These are phyloP conservation scores for Drosera capensis DNA, from an alignment of 148 eudicot species.

Conservation along the genomic window DNA sequence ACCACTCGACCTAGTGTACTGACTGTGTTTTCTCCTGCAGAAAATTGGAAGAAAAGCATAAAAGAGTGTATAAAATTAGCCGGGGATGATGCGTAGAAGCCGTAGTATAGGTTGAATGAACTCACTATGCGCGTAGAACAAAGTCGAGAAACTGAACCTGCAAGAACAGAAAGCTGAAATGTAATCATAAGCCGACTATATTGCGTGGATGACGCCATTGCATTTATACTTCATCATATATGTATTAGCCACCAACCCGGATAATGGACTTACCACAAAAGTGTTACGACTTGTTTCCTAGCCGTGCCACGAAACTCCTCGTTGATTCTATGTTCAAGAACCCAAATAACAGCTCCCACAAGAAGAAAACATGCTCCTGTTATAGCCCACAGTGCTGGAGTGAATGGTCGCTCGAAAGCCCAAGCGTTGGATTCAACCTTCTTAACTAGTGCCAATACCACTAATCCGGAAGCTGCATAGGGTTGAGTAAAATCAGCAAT, in stretches of 20 bases:
- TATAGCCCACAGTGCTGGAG: slow-evolving; percentile 10
- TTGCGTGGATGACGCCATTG: background rate
- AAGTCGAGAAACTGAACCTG: slow-evolving; percentile 90
- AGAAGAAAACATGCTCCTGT: slow-evolving; percentile 8
- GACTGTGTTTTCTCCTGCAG: slow-evolving; percentile 87
- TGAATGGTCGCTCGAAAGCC: slow-evolving; percentile 13
- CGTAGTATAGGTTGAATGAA: background rate
- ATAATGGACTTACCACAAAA: slow-evolving; percentile 14
- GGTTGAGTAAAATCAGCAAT: slow-evolving; percentile 18
- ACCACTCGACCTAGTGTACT: slow-evolving; percentile 80
- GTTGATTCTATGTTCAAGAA: slow-evolving; percentile 13
- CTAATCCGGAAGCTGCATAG: slow-evolving; percentile 12
- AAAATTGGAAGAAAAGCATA: background rate
- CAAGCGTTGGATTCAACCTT: slow-evolving; percentile 4
- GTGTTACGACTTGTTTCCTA: slow-evolving; percentile 16
- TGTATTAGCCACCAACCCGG: no score
- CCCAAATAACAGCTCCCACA: slow-evolving; percentile 13
- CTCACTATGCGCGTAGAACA: slow-evolving; percentile 75
- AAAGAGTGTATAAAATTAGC: no score
- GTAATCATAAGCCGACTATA: background rate
- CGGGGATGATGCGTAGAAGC: no score
- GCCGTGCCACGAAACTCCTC: slow-evolving; percentile 15
- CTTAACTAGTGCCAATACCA: slow-evolving; percentile 8
- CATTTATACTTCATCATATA: no score
- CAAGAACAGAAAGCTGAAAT: slow-evolving; percentile 9